These are phyloP conservation scores for Diplodia sapinea DNA, from an alignment of 2,329 filamentous ascomycete genomes.

Conservation along the genomic window DNA sequence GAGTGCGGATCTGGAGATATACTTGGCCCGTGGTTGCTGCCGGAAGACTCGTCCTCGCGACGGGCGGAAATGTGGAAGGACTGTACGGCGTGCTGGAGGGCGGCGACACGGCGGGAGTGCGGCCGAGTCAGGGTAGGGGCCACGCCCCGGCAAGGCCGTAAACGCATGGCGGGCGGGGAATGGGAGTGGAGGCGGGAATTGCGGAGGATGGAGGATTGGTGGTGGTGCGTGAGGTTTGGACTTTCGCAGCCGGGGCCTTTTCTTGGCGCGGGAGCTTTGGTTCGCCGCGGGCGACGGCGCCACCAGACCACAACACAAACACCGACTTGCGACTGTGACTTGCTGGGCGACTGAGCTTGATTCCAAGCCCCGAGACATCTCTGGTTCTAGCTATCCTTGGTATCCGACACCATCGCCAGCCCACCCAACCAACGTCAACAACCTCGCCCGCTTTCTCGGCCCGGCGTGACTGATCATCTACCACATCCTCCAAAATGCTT, in stretches of 20 bases:
- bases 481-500: slow-evolving; percentile 58
- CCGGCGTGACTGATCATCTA: not conserved
- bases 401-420: not conserved
- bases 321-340: not conserved
- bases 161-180: slow-evolving; percentile 22
- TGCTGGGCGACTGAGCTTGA: not conserved
- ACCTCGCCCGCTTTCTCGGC: not conserved
- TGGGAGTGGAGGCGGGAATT: not conserved
- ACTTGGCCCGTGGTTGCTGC: slow-evolving; percentile 6
- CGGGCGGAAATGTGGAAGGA: slow-evolving; percentile 27
- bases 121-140: slow-evolving; percentile 7
- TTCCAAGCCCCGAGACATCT: not conserved
- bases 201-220: not conserved
- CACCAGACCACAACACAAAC: not conserved
- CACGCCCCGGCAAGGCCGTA: slow-evolving; percentile 20
- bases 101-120: slow-evolving; percentile 1
- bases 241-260: not conserved
- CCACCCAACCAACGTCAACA: not conserved
- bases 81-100: slow-evolving; percentile 16
- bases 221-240: slow-evolving; percentile 25
- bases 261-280: slow-evolving; percentile 16
- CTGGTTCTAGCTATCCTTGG: not conserved
- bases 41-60: slow-evolving; percentile 17
- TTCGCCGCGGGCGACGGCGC: not conserved
- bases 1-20: not conserved